phyloP scores from a whole-genome alignment of 495 filamentous ascomycete species.

The Jackrogersella minutella region DNA sequence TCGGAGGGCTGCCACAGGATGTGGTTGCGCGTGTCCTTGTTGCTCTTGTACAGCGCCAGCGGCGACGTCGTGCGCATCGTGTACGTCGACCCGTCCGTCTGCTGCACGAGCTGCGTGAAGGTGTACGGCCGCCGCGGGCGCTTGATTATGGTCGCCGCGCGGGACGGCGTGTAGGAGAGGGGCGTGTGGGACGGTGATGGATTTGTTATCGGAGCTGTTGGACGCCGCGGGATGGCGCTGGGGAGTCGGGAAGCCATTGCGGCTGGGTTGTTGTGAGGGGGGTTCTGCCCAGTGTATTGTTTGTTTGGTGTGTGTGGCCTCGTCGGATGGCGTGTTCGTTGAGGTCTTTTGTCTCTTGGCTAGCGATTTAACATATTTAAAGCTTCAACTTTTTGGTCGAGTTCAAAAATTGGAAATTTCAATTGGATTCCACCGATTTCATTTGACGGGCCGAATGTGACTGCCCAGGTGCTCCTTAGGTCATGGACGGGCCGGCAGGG shows the following conservation, averaged over 20 bases:
- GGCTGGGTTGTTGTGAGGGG: background rate
- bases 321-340: background rate
- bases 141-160: constrained; percentile 87
- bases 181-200: constrained; percentile 37
- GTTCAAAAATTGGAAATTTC: constrained; percentile 23
- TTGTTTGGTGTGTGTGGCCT: background rate
- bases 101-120: constrained; percentile 94
- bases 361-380: constrained; percentile 1
- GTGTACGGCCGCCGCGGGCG: constrained; percentile 91
- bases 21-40: constrained; percentile 88
- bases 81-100: constrained; percentile 91
- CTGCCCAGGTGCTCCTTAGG: no score
- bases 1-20: constrained; percentile 87
- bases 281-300: background rate
- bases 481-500: no score
- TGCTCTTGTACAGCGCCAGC: constrained; percentile 73
- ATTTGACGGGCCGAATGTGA: no score
- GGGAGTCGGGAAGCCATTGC: constrained; percentile 41
- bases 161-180: constrained; percentile 53
- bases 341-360: background rate
- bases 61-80: constrained; percentile 89
- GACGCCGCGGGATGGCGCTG: constrained; percentile 40
- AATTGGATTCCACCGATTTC: background rate
- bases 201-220: constrained; percentile 31
- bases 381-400: constrained; percentile 20